Base-by-base conservation (phyloP, 2,329 filamentous ascomycete genomes). In the Trichoderma endophyticum region DNA sequence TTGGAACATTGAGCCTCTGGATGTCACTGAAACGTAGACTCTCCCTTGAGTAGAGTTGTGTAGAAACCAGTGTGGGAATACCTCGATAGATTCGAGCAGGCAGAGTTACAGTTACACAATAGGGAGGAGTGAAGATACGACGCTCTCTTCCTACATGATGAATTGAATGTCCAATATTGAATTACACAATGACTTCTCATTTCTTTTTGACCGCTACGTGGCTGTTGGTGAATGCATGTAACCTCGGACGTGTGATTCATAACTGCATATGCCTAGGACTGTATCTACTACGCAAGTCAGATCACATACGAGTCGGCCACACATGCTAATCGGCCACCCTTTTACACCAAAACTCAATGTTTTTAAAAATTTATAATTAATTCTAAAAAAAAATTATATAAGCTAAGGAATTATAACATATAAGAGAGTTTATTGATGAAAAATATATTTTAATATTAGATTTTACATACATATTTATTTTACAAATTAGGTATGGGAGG, bases 1-100 rank as follows among this genome's bases (percentile, higher is more conserved):
- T 81, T 99, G 96, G 96, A 98, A 98, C 79, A 86, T 97, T 51
- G 95, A 98, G 85, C 95, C 95, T 32, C 81, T 96, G 70, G 82
- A 83, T 39, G 84, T 84, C 34, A 82, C 84, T 57, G 79, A 82
- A 18, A 39, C 36, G 32, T 81, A 78, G 73, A 74, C 14, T 54
- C 43, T 32, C 26, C 24, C 32, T 26, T n/a, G 61, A 15, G 28
- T 28, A 26, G 18, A 34, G 56, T 34, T n/a, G 59, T 48, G 30
- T 39, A 34, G 57, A 54, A 70, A 12, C 30, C 18, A 30, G 48
- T 9, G 30, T 11, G 65, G 34, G 59, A 68, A 54, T 32, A 26
- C 65, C 54, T 68, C 54, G 28, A 51, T 51, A 61, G 15, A 54
- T 54, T 51, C 28, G 28, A 51, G 32, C 43, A 48, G 8, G 26